Base-by-base conservation (phyloP, 2,329 filamentous ascomycete species). In the Cladosporium velox region DNA sequence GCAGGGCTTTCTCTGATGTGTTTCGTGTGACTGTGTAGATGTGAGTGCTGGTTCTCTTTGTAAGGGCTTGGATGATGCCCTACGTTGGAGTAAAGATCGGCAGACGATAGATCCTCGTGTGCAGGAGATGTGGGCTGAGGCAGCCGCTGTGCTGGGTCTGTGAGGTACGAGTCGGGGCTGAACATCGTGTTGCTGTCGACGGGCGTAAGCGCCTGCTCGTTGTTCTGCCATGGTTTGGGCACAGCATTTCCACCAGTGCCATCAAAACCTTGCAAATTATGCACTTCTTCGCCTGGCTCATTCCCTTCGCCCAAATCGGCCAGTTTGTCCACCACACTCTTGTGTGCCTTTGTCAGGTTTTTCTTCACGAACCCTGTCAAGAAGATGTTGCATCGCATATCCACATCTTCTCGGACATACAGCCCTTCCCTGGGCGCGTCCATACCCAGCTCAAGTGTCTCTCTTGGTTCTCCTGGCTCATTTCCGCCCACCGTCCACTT, bases 371-470 rank as follows among this genome's bases (percentile, higher is more conserved):
- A 96, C 8, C 81, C 79, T 0, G 88, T 84, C 81, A 95, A 86
- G 68, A 95, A 81, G 66, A 92, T 81, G 73, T 93, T 94, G 80
- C 92, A 96, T 66, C 86, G 86, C 83, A 96, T 88, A 69, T 92
- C 89, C 59, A 95, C 89, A 70, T 96, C 92, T 81, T 96, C 92
- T n/a, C 90, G 85, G 51, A 96, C 81, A 75, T 93, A 96, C 14
- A 96, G 80, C 0, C 92, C 92, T 49, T 86, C 81, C 26, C 83
- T 78, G 0, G 92, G 91, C 0, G 84, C 86, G 15, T 85, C 85
- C 6, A 91, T 78, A 4, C 76, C 76, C 26, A 91, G 78, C 79
- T 94, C 91, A 12, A 85, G 78, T 0, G 87, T 83, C 72, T 89
- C 85, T 34, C 83, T 81, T 0, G 87, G 85, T 77, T 96, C 91